These are phyloP conservation scores for Tolypocladium endophyticum DNA, from an alignment of 2,329 filamentous ascomycete genomes.

Conservation along the genomic window DNA sequence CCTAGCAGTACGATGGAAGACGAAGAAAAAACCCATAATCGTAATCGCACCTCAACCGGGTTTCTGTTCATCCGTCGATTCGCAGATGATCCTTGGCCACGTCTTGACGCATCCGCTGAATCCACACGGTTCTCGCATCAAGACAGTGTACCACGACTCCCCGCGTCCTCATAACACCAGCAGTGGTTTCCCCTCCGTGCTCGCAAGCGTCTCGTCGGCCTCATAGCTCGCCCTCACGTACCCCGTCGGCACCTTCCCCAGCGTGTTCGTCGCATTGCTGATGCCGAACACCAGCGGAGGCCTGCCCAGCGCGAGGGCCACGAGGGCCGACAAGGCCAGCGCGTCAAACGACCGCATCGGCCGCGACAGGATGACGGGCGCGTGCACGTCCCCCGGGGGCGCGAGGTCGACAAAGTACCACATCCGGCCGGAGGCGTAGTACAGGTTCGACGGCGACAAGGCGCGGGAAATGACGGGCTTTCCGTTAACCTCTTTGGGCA, in stretches of 20 bases:
- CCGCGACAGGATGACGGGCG: slow-evolving; percentile 4
- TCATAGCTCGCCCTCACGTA: slow-evolving; percentile 6
- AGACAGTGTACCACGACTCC: too few relatives aligned
- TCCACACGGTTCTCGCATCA: neutral
- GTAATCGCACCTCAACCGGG: neutral
- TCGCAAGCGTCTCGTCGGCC: slow-evolving; percentile 2
- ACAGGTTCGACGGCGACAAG: slow-evolving; percentile 7
- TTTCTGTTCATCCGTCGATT: neutral
- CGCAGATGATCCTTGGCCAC: neutral
- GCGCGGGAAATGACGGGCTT: slow-evolving; percentile 8
- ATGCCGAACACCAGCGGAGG: slow-evolving; percentile 8
- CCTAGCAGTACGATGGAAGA: too few relatives aligned
- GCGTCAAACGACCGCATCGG: slow-evolving; percentile 9
- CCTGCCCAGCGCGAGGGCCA: slow-evolving; percentile 5
- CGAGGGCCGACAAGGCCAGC: slow-evolving; percentile 6
- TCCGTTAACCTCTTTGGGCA: slow-evolving; percentile 1
- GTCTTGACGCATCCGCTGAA: neutral
- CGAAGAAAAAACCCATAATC: too few relatives aligned
- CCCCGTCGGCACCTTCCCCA: slow-evolving; percentile 6
- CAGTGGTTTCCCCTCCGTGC: neutral
- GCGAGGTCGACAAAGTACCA: slow-evolving; percentile 10
- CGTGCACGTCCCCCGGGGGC: neutral
- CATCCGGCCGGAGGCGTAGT: slow-evolving; percentile 8
- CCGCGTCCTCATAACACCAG: slow-evolving; percentile 3
- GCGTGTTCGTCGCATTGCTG: slow-evolving; percentile 3